Percentiles rank a stretch among this genome's conserved stretches.
These are phyloP conservation scores for Hypoxylon sp. DNA, from an alignment of 2,329 filamentous ascomycete species.

Conservation along the genomic window DNA sequence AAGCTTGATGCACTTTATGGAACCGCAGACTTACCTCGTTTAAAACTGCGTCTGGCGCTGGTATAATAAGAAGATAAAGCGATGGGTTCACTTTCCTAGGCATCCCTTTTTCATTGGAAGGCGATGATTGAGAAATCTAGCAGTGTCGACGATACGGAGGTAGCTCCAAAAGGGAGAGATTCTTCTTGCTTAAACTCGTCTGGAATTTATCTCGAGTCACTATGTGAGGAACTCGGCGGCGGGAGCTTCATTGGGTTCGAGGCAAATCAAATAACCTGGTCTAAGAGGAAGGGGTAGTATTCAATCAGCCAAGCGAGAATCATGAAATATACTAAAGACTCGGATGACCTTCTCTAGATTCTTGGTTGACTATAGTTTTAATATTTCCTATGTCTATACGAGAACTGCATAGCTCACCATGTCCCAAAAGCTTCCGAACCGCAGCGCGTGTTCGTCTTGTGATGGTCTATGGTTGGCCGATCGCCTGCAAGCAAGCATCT, in stretches of 20 bases:
- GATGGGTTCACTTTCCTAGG: too few relatives aligned
- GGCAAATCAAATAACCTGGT: background rate
- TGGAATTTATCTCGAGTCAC: background rate
- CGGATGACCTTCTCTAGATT: background rate
- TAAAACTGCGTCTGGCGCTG: too few relatives aligned
- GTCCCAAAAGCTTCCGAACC: background rate
- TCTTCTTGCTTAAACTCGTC: background rate
- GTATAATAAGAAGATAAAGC: too few relatives aligned
- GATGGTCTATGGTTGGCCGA: background rate
- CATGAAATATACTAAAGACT: background rate
- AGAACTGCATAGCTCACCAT: background rate
- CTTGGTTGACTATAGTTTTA: background rate
- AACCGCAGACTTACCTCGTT: too few relatives aligned
- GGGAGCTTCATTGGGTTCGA: background rate
- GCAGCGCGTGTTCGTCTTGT: background rate
- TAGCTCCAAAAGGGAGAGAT: too few relatives aligned
- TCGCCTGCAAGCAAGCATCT: background rate
- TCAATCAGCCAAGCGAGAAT: background rate
- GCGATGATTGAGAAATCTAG: too few relatives aligned
- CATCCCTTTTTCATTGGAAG: too few relatives aligned
- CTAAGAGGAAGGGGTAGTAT: background rate
- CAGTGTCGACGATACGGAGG: too few relatives aligned
- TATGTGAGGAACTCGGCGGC: background rate
- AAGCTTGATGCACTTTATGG: too few relatives aligned
- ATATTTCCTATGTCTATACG: background rate